These are phyloP conservation scores for Daldinia decipiens DNA, from an alignment of 495 filamentous ascomycete genomes.

Conservation along the genomic window DNA sequence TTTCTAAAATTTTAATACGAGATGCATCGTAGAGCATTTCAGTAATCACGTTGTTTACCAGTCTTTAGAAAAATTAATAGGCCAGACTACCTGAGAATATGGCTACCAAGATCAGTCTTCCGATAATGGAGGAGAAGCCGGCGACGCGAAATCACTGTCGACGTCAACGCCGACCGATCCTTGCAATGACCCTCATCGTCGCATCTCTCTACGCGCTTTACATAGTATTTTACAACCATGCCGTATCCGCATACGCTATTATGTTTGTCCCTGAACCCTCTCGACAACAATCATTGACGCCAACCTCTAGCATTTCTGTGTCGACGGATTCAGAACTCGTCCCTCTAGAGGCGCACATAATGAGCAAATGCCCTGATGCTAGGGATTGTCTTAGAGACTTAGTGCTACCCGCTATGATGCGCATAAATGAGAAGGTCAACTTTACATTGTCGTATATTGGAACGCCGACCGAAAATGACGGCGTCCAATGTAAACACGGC, in stretches of 20 bases:
- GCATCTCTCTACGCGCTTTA: slow-evolving; percentile 42
- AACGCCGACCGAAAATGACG: slow-evolving; percentile 68
- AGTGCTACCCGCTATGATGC: slow-evolving; percentile 86
- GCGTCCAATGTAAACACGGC: slow-evolving; percentile 86
- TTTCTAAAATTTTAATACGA: slow-evolving; percentile 6
- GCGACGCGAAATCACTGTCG: slow-evolving; percentile 38
- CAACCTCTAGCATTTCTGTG: slow-evolving; percentile 9
- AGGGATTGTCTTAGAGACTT: slow-evolving; percentile 81
- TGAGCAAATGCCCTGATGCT: slow-evolving; percentile 95
- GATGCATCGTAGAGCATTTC: slow-evolving; percentile 14
- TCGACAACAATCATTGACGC: slow-evolving; percentile 8
- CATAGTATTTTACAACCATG: slow-evolving; percentile 10
- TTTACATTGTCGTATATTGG: slow-evolving; percentile 94
- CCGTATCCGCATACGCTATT: slow-evolving; percentile 33
- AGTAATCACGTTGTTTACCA: not conserved
- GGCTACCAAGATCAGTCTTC: slow-evolving; percentile 45
- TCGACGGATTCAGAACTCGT: slow-evolving; percentile 53
- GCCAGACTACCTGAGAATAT: slow-evolving; percentile 20
- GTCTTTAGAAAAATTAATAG: slow-evolving; percentile 8
- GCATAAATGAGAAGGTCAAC: slow-evolving; percentile 82
- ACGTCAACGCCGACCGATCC: slow-evolving; percentile 46
- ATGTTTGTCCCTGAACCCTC: slow-evolving; percentile 21
- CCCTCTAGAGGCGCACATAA: slow-evolving; percentile 89
- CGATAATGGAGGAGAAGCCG: slow-evolving; percentile 50
- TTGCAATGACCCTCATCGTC: slow-evolving; percentile 42